phyloP scores from a whole-genome alignment of 106 monocot genomes.

The Iris macrosiphon region DNA sequence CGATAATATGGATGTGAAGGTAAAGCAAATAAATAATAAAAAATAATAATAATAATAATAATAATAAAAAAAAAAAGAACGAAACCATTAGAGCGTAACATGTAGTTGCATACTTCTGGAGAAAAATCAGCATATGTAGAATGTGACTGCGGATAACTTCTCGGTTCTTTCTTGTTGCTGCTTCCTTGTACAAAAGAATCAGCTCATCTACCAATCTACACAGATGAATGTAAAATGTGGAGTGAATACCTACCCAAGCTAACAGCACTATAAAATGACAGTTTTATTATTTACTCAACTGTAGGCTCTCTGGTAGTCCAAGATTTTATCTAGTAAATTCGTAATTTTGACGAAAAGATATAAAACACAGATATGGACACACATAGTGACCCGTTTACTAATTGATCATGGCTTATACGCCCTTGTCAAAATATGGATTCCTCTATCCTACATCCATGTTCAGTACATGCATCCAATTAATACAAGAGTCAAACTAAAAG shows the following conservation, averaged over 20 bases:
- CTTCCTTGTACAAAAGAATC: conserved; percentile 64
- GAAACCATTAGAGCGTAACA: neutral
- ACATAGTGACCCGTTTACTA: too few species aligned
- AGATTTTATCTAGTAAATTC: neutral
- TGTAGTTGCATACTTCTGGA: conserved; percentile 38
- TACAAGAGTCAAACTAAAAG: too few species aligned
- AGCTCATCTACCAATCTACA: conserved; percentile 81
- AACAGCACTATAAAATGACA: neutral
- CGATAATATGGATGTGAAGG: neutral
- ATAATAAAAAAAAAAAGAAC: neutral
- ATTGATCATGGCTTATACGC: too few species aligned
- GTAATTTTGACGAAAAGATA: too few species aligned
- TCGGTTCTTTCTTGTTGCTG: conserved; percentile 45
- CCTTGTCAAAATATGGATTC: too few species aligned
- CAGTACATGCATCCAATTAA: too few species aligned
- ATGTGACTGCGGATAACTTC: conserved; percentile 48
- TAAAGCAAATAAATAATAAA: neutral
- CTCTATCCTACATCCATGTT: too few species aligned
- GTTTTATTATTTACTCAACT: neutral
- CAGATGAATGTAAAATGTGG: too few species aligned
- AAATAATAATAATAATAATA: neutral
- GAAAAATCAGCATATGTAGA: conserved; percentile 51
- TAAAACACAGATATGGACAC: too few species aligned
- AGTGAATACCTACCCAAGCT: too few species aligned
- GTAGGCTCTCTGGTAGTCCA: neutral